These are phyloP conservation scores for Calonectria montana DNA, from an alignment of 2,329 filamentous ascomycete genomes.

Conservation along the genomic window DNA sequence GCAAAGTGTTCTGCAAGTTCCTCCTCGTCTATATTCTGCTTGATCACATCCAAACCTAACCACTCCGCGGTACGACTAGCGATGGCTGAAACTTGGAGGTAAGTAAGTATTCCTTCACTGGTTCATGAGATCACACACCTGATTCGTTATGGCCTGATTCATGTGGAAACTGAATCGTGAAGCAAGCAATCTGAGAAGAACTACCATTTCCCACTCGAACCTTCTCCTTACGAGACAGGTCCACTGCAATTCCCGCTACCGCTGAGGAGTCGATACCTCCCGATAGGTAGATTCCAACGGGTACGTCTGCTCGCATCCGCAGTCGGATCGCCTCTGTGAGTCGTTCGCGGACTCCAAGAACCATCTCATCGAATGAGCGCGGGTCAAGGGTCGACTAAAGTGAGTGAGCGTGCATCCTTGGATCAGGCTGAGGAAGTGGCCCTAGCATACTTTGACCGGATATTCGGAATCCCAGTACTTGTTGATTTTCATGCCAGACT, in stretches of 20 bases:
- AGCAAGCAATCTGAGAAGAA: neutral
- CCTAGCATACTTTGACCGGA: neutral
- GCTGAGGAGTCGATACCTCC: constrained; percentile 1
- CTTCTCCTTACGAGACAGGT: neutral
- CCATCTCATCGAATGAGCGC: neutral
- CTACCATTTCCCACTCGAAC: neutral
- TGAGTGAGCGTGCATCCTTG: neutral
- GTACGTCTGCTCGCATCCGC: neutral
- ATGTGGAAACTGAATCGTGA: neutral
- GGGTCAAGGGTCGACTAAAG: neutral
- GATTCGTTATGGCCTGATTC: neutral
- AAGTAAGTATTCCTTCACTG: neutral
- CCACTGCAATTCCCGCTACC: neutral
- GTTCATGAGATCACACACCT: neutral
- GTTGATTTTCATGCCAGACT: neutral
- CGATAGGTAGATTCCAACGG: neutral
- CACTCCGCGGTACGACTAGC: neutral
- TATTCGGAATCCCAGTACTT: constrained; percentile 9
- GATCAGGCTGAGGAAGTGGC: neutral
- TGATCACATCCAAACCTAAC: neutral
- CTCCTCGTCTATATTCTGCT: neutral
- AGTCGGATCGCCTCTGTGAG: neutral
- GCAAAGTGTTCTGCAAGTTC: neutral
- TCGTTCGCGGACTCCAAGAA: neutral
- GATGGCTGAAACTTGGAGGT: neutral